Evolutionary conservation across 2,329 filamentous ascomycete species (phyloP), one percentile per base, ranked within the genome.

Genomic region (Bipolaris cookei): DNA sequence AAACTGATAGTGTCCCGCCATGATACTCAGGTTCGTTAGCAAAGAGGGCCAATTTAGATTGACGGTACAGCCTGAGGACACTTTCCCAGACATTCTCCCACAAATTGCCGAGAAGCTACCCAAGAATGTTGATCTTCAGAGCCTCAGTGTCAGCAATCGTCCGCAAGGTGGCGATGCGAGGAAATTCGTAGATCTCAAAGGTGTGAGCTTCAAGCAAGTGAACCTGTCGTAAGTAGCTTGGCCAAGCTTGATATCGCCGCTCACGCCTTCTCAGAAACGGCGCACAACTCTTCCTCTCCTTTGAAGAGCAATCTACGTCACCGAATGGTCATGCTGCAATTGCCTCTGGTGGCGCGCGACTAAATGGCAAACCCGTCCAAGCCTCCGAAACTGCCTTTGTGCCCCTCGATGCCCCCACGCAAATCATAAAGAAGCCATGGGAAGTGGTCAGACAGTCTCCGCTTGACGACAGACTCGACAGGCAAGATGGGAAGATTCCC

Each of bases 221-320:
- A 84, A 84, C 46, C 74, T 89, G 54, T 82, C 78, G 84, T 86
- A 70, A n/a, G 67, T 68, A 58, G 54, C 59, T 60, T 59, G 51
- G 37, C 51, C 25, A 18, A 32, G 43, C 41, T 46, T n/a, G 42
- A 44, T 13, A 30, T 45, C 51, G 45, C 21, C 50, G 57, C 67
- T 74, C 58, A 70, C 54, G 60, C 55, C 4, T 4, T 23, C n/a
- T 20, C 37, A 95, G 90, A 61, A 92, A 99, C 74, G 95, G 95
- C 62, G 92, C 97, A 72, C 87, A 97, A 72, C 86, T 99, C 63
- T 99, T 92, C 77, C 81, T 98, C 64, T 88, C 86, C 64, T 99
- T 96, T 78, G 80, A 88, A 66, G 85, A 90, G 68, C 80, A 84
- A 51, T 76, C 80, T 25, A 61, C 78, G 18, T 64, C 77, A 39